A percentile compares a stretch with the other conserved stretches of the same genome.
Evolutionary conservation across 2,329 filamentous ascomycete species (phyloP).

Genomic region (Elsinoe ampelina): DNA sequence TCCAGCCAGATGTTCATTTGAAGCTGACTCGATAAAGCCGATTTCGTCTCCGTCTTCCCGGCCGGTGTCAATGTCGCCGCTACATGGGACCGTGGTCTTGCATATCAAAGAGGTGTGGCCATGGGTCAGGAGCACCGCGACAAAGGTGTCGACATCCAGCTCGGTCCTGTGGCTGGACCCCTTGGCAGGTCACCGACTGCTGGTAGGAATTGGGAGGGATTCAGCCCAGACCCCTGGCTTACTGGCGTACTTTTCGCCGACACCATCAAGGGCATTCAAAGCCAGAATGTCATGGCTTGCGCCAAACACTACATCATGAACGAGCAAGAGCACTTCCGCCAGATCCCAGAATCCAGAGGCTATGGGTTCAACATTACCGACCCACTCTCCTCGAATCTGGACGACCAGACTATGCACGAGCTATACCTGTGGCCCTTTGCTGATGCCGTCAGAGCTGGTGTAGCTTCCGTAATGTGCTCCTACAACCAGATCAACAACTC

Average conservation of each 20-base stretch:
- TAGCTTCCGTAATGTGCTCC: slow-evolving; percentile 52
- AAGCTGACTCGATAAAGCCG: slow-evolving; percentile 6
- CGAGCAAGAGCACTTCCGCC: slow-evolving; percentile 47
- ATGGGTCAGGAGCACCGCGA: slow-evolving; percentile 28
- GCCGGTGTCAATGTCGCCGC: slow-evolving; percentile 27
- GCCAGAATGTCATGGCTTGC: slow-evolving; percentile 33
- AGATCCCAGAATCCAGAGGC: slow-evolving; percentile 25
- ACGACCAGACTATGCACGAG: slow-evolving; percentile 46
- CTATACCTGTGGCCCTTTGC: slow-evolving; percentile 57
- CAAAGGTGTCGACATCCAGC: slow-evolving; percentile 33
- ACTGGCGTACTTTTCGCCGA: slow-evolving; percentile 33
- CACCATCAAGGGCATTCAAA: slow-evolving; percentile 33
- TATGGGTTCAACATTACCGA: slow-evolving; percentile 38
- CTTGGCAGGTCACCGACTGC: slow-evolving; percentile 33
- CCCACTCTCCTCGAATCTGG: slow-evolving; percentile 52
- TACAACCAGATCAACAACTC: slow-evolving; percentile 67
- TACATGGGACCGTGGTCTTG: slow-evolving; percentile 33
- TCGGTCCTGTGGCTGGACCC: slow-evolving; percentile 37
- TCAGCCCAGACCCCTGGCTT: slow-evolving; percentile 34
- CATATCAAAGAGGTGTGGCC: slow-evolving; percentile 32
- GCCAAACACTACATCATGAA: slow-evolving; percentile 51
- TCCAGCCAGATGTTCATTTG: too few relatives aligned
- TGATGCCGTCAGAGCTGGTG: slow-evolving; percentile 50
- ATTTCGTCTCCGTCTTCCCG: slow-evolving; percentile 26
- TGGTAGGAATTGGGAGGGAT: slow-evolving; percentile 38